Evolutionary conservation across 2,329 filamentous ascomycete genomes (phyloP), one percentile per base, ranked within the genome.

Genomic region (Falciphora oryzae): DNA sequence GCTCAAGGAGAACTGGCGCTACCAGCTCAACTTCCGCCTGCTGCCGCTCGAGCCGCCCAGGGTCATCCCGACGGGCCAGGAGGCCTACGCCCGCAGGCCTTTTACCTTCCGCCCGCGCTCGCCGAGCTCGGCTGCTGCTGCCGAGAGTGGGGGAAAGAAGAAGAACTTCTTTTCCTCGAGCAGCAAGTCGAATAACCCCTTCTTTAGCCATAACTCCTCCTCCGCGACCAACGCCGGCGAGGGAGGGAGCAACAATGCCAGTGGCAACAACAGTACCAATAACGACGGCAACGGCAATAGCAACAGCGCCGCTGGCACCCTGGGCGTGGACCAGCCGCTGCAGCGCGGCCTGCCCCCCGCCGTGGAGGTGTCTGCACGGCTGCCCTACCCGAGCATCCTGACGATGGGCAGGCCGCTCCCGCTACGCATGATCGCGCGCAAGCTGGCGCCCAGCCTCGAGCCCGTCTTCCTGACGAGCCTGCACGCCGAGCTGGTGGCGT

Each of bases 21-120:
- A 82, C 68, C 79, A 85, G 67, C 72, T 83, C 50, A 86, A 88
- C 50, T 89, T 97, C 77, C 94, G 91, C 65, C 95, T 99, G 74
- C 83, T 97, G 53, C 95, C 95, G 5, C 94, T 98, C 69, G 95
- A 99, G 75, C 91, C 92, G 7, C 93, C 94, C 0, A 83, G 93
- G 57, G 86, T 87, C 0, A 79, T 84, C 5, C 79, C 81, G 59
- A 83, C 86, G 1, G 85, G 86, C 29, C 89, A 92, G 68, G 93
- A 98, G 75, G 88, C 90, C 2, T 99, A 92, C 77, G 95, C 93
- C 2, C 83, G 93, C 65, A 85, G 94, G 28, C 85, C 85, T 0
- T 88, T 86, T 68, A 77, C 79, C 31, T 89, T 89, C 70, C 77
- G 77, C 22, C 77, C 82, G 8, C 78, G 78, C 25, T 73, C 68